Conservation (phyloP, 345 rosid species). For the Brassica napus region Da-Ae NC_063441.1:19146501-19147000, state of each 20-base stretch:
- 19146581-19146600: constrained; percentile 60
- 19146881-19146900: constrained; percentile 7
- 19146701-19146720: background rate
- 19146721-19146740: background rate
- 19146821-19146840: background rate
- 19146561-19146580: constrained; percentile 55
- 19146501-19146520: constrained; percentile 61
- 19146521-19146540: constrained; percentile 66
- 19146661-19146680: background rate
- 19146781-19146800: background rate
- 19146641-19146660: background rate
- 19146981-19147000: constrained; percentile 7
- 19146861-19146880: background rate
- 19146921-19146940: constrained; percentile 29
- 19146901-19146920: constrained; percentile 21
- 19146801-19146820: constrained; percentile 1
- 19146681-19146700: background rate
- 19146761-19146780: background rate
- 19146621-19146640: constrained; percentile 36
- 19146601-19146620: constrained; percentile 53
- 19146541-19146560: constrained; percentile 48
- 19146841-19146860: constrained; percentile 4
- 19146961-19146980: constrained; percentile 21
- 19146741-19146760: background rate
- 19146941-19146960: background rate